Base-by-base conservation (phyloP, 140 eudicot genomes). In the Anethum foeniculum region DNA sequence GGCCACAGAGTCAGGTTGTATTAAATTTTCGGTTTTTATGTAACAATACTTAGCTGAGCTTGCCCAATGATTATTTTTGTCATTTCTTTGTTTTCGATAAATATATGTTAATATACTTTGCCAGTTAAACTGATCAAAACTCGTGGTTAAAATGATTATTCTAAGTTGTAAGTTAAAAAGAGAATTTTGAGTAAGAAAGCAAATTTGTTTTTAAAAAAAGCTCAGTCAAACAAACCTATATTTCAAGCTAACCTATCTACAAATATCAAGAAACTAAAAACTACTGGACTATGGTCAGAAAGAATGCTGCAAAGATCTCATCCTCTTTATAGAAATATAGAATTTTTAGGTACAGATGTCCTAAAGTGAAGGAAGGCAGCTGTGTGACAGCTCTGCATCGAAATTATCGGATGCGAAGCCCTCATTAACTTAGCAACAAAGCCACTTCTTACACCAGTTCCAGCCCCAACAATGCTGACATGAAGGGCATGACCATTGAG, bases 1-100 rank as follows among this genome's bases (percentile, higher is more conserved):
- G 98, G 98, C 98, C 98, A 94, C 90, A 83, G 92, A 94, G 98
- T 92, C 98, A 0, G 36, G 4, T 1, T 14, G 4, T 14, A 21
- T 3, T 12, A 12, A 47, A 12, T 0, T 47, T 39, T 39, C 43
- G 0, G 46, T 1, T 39, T 39, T 39, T 39, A 34, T 34, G 3
- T 34, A 34, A 1, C 38, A 34, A 34, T 1, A 34, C 1, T 34
- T 34, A 34, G 3, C 38, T 34, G 38, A 34, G 38, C 38, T 1
- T 34, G 1, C 38, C 38, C 38, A 34, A 34, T 34, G 38, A 34
- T 34, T 1, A 34, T 52, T 52, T 1, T 16, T 18, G 60, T 19
- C 62, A 21, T 19, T 52, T 19, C 25, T 19, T 54, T 18, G 1
- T 54, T 54, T 54, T 54, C 1, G n/a, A 18, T 51, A 52, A 18